Evolutionary conservation across 1,284 basidiomycete genomes (phyloP), one percentile per base, ranked within the genome.

Genomic region (Volvariella surrecta): DNA sequence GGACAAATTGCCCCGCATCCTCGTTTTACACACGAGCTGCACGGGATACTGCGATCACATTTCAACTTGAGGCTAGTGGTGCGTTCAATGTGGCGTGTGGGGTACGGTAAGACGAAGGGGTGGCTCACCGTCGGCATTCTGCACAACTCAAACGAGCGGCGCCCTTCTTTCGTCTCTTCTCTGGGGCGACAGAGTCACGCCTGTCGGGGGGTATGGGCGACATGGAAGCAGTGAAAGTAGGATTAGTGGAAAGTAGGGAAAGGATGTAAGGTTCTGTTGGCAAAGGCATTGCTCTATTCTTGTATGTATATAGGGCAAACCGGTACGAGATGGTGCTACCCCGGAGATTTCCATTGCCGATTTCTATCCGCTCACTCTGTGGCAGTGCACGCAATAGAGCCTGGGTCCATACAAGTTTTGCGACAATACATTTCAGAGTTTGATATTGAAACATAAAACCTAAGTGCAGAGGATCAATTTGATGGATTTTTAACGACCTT

Each of bases 1-100:
- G 72, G 72, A 48, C 72, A 87, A 48, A 87, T 87, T 48, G 82
- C 78, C 40, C 76, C 76, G 53, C 82, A 85, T n/a, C 82, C 82
- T 50, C 82, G 71, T 59, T 74, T 74, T 7, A 80, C 68, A 48
- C 79, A 82, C 2, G 76, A 80, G 48, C 76, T 69, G 51, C 79
- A 82, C 3, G 78, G 79, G 45, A 81, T 73, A 24, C 63, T 70
- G 52, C 84, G 73, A 67, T 88, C 85, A 58, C 84, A 88, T 13
- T 82, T 72, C 46, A 88, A 62, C 60, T 88, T 88, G 43, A 88
- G 62, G 53, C 82, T 84, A 32, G 15, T 30, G 37, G 37, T 30
- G 38, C 34, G 40, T 24, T 32, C 39, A 18, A 45, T 28, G 38
- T 17, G 13, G 31, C 9, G 18, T 22, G 32, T 1, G 39, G 44